Percentiles rank a stretch among this genome's conserved stretches.
Evolutionary conservation across 371 early-diverging fungal genomes (phyloP).

Genomic region (Syncephalastrum sp.): DNA sequence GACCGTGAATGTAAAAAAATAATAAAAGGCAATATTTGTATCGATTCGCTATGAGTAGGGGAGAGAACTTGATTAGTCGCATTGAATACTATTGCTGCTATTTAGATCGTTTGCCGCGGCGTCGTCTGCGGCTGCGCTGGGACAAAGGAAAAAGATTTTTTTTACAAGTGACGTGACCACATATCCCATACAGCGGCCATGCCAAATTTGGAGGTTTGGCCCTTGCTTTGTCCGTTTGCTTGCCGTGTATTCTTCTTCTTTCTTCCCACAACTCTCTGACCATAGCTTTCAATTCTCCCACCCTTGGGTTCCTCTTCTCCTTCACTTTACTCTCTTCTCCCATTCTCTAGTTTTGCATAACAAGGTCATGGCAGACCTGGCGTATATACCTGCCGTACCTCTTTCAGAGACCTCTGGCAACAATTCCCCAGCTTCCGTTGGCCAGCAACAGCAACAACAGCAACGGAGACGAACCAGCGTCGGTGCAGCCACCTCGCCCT

Average conservation of each 20-base stretch:
- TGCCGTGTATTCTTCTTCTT: constrained; percentile 5
- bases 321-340: constrained; percentile 1
- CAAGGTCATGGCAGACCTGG: constrained; percentile 10
- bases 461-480: background rate
- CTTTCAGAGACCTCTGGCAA: constrained; percentile 1
- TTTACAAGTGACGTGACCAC: too few relatives aligned
- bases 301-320: background rate
- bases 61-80: too few relatives aligned
- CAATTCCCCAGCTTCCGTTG: constrained; percentile 1
- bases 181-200: too few relatives aligned
- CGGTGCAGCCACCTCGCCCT: background rate
- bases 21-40: too few relatives aligned
- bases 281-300: constrained; percentile 7
- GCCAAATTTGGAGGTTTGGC: too few relatives aligned
- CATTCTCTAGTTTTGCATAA: background rate
- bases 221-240: constrained; percentile 1
- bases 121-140: too few relatives aligned
- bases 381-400: constrained; percentile 8
- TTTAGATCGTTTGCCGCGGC: too few relatives aligned
- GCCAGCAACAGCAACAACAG: constrained; percentile 1
- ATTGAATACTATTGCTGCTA: too few relatives aligned
- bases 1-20: too few relatives aligned
- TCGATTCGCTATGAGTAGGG: too few relatives aligned
- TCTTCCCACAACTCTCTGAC: constrained; percentile 1
- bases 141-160: too few relatives aligned